These are phyloP conservation scores for Mortierella sp. DNA, from an alignment of 371 early-diverging fungal species.

Conservation along the genomic window DNA sequence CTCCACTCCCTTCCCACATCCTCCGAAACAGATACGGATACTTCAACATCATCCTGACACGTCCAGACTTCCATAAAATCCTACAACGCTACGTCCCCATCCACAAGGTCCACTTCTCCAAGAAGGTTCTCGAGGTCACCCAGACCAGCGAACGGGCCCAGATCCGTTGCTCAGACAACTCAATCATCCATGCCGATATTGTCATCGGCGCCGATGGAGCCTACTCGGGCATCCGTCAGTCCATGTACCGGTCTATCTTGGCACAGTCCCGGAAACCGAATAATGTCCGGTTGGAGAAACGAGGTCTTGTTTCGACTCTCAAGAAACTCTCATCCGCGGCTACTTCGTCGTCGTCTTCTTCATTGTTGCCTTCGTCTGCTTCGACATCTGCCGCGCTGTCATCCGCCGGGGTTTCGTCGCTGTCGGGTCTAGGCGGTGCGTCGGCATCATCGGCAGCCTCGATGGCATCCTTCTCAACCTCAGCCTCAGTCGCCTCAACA, in stretches of 20 bases:
- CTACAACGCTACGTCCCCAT: conserved; percentile 25
- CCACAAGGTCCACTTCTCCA: conserved; percentile 31
- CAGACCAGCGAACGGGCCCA: conserved; percentile 25
- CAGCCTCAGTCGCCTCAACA: not conserved
- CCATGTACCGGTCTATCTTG: conserved; percentile 29
- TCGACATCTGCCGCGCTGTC: not conserved
- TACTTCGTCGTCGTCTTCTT: not conserved
- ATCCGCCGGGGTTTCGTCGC: not conserved
- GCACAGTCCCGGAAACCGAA: not conserved
- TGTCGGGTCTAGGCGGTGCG: not conserved
- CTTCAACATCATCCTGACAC: conserved; percentile 32
- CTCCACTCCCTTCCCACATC: not conserved
- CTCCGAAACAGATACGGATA: conserved; percentile 33
- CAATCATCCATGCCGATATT: conserved; percentile 29
- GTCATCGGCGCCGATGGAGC: conserved; percentile 50
- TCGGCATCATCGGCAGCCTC: not conserved
- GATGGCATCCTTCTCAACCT: not conserved
- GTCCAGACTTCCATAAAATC: conserved; percentile 30
- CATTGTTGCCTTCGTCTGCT: not conserved
- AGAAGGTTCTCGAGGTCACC: conserved; percentile 29
- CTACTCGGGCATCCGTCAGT: conserved; percentile 43
- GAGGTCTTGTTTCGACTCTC: not conserved
- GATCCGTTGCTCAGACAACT: conserved; percentile 42
- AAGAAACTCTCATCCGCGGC: conserved; percentile 1
- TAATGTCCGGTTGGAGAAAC: not conserved